phyloP scores from a whole-genome alignment of 1,284 basidiomycete species.

The Chalciporus sp. region DNA sequence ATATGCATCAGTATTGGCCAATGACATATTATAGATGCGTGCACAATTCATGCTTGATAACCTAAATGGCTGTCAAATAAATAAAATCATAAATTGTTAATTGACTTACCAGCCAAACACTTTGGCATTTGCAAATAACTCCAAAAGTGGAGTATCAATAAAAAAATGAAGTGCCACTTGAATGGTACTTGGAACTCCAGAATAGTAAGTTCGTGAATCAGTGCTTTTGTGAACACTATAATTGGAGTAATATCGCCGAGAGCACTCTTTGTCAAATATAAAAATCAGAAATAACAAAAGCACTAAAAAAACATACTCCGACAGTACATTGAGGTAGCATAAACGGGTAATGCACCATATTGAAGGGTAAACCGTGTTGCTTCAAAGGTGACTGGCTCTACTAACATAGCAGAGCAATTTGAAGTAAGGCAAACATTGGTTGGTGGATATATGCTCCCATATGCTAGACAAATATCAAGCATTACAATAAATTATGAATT shows the following conservation, averaged over 20 bases:
- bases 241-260: neutral
- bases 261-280: neutral
- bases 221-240: neutral
- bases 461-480: too few relatives aligned
- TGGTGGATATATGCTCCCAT: too few relatives aligned
- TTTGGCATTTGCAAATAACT: conserved; percentile 4
- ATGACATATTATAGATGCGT: conserved; percentile 1
- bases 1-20: neutral
- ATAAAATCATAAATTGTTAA: neutral
- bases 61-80: neutral
- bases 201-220: neutral
- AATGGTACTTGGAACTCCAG: conserved; percentile 1
- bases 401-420: neutral
- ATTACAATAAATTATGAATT: too few relatives aligned
- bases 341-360: neutral
- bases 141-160: conserved; percentile 4
- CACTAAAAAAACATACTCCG: too few relatives aligned
- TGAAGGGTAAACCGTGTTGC: neutral
- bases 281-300: neutral
- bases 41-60: conserved; percentile 11
- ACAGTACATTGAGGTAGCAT: too few relatives aligned
- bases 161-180: neutral
- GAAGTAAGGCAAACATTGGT: neutral
- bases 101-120: conserved; percentile 4
- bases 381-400: neutral